Percentiles rank a stretch among this genome's conserved stretches.
These are phyloP conservation scores for Pachyrhizus erosus DNA, from an alignment of 306 rosid genomes.

Conservation along the genomic window DNA sequence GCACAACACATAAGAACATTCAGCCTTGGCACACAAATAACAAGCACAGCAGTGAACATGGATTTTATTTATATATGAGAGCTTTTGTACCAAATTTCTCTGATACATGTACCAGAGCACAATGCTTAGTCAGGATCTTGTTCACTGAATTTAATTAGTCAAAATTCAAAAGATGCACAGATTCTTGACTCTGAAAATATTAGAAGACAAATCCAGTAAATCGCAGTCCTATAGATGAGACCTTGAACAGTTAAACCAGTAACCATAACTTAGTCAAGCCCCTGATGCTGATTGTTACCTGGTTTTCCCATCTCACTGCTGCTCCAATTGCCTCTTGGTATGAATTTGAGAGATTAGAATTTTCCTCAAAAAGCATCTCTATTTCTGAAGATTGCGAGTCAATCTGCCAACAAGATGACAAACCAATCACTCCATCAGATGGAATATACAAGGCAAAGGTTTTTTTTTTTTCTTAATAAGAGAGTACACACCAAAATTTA, in stretches of 20 bases:
- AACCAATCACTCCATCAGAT: constrained; percentile 38
- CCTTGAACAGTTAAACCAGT: neutral
- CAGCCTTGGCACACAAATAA: neutral
- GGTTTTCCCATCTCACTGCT: constrained; percentile 80
- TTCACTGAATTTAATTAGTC: neutral
- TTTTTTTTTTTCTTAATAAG: neutral
- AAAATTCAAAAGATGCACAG: constrained; percentile 11
- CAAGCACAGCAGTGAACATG: neutral
- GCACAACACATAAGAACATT: neutral
- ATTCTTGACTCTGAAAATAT: neutral
- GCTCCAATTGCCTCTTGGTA: constrained; percentile 66
- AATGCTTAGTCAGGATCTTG: neutral
- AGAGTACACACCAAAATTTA: constrained; percentile 25
- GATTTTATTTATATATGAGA: constrained; percentile 26
- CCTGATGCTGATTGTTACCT: constrained; percentile 55
- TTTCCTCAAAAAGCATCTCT: constrained; percentile 95
- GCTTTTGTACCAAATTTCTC: neutral
- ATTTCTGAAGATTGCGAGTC: constrained; percentile 93
- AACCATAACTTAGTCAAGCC: constrained; percentile 29
- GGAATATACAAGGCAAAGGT: constrained; percentile 29
- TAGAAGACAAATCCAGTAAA: constrained; percentile 24
- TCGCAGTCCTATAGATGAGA: constrained; percentile 15
- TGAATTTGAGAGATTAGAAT: constrained; percentile 71
- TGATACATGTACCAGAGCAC: neutral
- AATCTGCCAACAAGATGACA: constrained; percentile 60